Percentiles rank a stretch among this genome's conserved stretches.
Evolutionary conservation across 2,329 filamentous ascomycete genomes (phyloP).

Genomic region (Diplodia seriata): DNA sequence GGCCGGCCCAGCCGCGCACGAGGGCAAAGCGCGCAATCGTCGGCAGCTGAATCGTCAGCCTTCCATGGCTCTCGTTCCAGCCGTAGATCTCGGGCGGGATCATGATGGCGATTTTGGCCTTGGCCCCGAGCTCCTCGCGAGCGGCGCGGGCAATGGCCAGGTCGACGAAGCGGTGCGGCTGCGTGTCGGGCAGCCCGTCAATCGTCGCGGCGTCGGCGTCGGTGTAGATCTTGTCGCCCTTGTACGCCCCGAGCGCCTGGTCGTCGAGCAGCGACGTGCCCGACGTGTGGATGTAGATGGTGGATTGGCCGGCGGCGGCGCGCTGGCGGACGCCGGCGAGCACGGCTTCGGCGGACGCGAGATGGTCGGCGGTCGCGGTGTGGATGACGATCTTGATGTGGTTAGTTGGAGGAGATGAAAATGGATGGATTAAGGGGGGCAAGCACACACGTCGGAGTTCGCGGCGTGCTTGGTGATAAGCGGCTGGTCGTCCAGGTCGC

Average conservation of each 20-base stretch:
- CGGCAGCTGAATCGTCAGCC: conserved; percentile 58
- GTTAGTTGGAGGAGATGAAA: neutral
- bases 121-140: conserved; percentile 45
- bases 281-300: conserved; percentile 59
- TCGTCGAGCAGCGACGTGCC: conserved; percentile 47
- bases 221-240: conserved; percentile 51
- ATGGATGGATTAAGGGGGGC: too few relatives aligned
- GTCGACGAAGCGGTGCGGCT: conserved; percentile 56
- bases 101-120: conserved; percentile 57
- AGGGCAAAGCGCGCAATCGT: conserved; percentile 56
- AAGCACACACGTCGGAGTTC: conserved; percentile 44
- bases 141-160: conserved; percentile 51
- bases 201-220: conserved; percentile 52
- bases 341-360: conserved; percentile 55
- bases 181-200: conserved; percentile 51
- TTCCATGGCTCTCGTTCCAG: conserved; percentile 47
- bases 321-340: conserved; percentile 53
- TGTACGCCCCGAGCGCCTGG: conserved; percentile 43
- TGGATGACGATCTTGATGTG: conserved; percentile 48
- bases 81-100: conserved; percentile 58
- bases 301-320: conserved; percentile 46
- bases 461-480: conserved; percentile 49
- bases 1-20: conserved; percentile 56
- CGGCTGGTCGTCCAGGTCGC: conserved; percentile 51
- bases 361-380: conserved; percentile 58